These are phyloP conservation scores for Cicer yamashitae DNA, from an alignment of 306 rosid species.

Conservation along the genomic window DNA sequence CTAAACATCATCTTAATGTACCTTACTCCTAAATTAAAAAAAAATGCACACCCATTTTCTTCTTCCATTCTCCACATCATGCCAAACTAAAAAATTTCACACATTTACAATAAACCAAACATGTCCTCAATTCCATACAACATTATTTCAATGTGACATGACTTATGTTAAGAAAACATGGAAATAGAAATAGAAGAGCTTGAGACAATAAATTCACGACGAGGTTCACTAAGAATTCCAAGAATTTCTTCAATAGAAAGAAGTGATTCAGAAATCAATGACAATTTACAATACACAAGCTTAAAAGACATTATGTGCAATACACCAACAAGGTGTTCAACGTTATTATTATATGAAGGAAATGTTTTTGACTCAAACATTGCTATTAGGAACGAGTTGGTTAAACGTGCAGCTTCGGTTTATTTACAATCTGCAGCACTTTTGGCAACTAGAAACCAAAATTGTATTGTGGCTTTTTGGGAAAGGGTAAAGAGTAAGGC, in stretches of 20 bases:
- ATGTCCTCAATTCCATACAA: conserved; percentile 38
- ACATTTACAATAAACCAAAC: not conserved
- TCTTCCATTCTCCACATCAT: not conserved
- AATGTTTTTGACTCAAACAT: conserved; percentile 60
- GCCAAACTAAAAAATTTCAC: not conserved
- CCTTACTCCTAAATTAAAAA: conserved; percentile 8
- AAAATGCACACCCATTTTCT: conserved; percentile 14
- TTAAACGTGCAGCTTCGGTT: conserved; percentile 71
- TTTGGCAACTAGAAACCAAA: conserved; percentile 50
- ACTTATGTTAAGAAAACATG: conserved; percentile 44
- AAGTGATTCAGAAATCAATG: conserved; percentile 44
- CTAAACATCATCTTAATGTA: not conserved
- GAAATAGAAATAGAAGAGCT: conserved; percentile 46
- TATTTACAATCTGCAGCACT: conserved; percentile 65
- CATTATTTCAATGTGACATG: conserved; percentile 32
- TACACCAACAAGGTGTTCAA: conserved; percentile 44
- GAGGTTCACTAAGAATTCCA: conserved; percentile 32
- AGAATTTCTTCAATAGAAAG: conserved; percentile 7
- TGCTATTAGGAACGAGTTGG: conserved; percentile 58
- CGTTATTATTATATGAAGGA: conserved; percentile 40
- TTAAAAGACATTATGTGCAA: conserved; percentile 64
- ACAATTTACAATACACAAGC: conserved; percentile 61
- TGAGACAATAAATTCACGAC: conserved; percentile 7
- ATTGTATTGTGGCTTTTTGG: conserved; percentile 53
- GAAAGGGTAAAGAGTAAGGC: conserved; percentile 49